Base-by-base conservation (phyloP, 345 rosid genomes). In the Eucalyptus melliodora region DNA sequence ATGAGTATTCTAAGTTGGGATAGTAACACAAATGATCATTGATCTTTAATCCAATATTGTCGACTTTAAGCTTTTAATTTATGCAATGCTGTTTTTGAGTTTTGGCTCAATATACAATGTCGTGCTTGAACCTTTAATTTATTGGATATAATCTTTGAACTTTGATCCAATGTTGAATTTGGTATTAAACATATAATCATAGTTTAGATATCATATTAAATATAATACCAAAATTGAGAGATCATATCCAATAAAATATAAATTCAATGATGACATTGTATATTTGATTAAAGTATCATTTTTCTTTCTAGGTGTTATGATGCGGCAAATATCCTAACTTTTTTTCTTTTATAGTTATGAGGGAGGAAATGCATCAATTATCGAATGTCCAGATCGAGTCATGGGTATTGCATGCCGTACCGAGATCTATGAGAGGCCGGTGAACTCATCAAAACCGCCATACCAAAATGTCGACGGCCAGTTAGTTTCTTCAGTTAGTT, bases 341-440 rank as follows among this genome's bases (percentile, higher is more conserved):
- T 2, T 21, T 55, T 21, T 55, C 11, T 55, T 55, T 55, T 55
- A 55, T 59, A 1, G 65, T 26, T 26, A 30, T 27, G 16, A 12
- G 31, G 8, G 6, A 55, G 60, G 60, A 55, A 55, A 55, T 21
- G 9, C 9, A 30, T 27, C 19, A 7, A 30, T 30, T 11, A 62
- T 3, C 2, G 3, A 65, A 65, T n/a, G 10, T n/a, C 4, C 10
- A 6, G 0, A 7, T 65, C 4, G 11, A 65, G 40, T 31, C 12
- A 31, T 0, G 2, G 4, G 2, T 17, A 5, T 10, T 17, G 2
- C 13, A 16, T 34, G 24, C 4, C 2, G 2, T 2, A 3, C 2
- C 0, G 0, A 34, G 14, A 37, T 37, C 2, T 3, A 12, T 34
- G 2, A 40, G 14, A 72, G 26, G 82, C 8, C 2, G 1, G 44